phyloP scores from a whole-genome alignment of 257 asterid genomes.

The Primulina eburnea region DNA sequence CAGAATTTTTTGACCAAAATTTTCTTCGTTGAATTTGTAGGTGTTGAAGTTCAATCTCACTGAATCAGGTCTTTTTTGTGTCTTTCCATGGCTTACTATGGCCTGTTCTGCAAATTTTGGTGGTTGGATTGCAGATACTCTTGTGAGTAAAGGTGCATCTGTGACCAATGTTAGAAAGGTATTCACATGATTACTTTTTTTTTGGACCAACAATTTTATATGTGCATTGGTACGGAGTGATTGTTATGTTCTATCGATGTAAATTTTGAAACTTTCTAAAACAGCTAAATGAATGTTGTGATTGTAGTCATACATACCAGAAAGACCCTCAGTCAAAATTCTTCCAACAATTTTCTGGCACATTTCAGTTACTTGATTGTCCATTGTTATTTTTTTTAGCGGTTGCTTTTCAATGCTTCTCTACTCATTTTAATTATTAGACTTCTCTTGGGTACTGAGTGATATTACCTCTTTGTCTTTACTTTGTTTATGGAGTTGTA shows the following conservation, averaged over 20 bases:
- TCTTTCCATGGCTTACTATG: slow-evolving; percentile 92
- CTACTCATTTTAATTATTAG: neutral
- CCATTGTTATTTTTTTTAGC: neutral
- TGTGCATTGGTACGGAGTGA: neutral
- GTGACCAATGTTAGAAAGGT: slow-evolving; percentile 84
- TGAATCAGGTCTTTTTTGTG: slow-evolving; percentile 68
- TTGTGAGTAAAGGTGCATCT: slow-evolving; percentile 79
- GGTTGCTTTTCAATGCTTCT: too few species aligned
- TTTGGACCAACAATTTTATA: neutral
- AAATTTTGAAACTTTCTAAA: neutral
- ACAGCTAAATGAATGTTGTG: neutral
- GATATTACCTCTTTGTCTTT: neutral
- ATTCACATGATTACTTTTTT: slow-evolving; percentile 13
- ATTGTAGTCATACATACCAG: too few species aligned
- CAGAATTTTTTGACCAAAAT: slow-evolving; percentile 8
- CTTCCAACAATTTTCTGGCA: neutral
- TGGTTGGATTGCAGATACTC: slow-evolving; percentile 90
- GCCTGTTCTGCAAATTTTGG: slow-evolving; percentile 82
- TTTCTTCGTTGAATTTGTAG: slow-evolving; percentile 38
- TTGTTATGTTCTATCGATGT: slow-evolving; percentile 3
- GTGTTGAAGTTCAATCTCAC: slow-evolving; percentile 86
- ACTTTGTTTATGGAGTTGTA: neutral
- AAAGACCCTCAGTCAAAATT: too few species aligned
- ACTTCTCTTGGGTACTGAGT: neutral
- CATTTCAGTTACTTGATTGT: neutral